Conservation (phyloP, 2,329 filamentous ascomycete genomes). For the Alternaria triticimaculans region DNA sequence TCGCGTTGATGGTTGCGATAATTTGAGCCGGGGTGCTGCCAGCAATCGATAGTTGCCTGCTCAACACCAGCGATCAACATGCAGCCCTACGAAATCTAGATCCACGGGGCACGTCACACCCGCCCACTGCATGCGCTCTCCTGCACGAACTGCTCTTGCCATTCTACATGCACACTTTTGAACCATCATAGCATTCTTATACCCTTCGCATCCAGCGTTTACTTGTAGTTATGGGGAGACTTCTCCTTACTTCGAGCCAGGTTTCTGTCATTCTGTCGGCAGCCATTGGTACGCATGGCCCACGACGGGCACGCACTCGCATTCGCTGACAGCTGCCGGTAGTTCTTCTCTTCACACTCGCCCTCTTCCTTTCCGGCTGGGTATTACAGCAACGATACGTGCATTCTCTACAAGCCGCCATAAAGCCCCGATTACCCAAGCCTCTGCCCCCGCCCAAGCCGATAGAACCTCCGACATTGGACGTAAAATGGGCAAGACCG, state of each 20-base stretch:
- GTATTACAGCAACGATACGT: conserved; percentile 86
- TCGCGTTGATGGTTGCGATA: conserved; percentile 15
- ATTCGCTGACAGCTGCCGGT: background rate
- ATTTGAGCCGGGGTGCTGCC: conserved; percentile 17
- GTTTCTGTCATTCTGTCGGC: conserved; percentile 72
- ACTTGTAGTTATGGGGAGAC: conserved; percentile 39
- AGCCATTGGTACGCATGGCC: conserved; percentile 63
- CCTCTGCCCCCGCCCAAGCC: conserved; percentile 45
- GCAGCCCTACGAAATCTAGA: conserved; percentile 24
- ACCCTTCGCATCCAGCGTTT: conserved; percentile 15
- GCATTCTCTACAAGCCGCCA: conserved; percentile 74
- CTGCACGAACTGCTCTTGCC: conserved; percentile 26
- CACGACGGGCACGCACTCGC: background rate
- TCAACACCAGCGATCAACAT: conserved; percentile 20
- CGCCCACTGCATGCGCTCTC: conserved; percentile 22
- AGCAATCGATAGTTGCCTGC: conserved; percentile 41
- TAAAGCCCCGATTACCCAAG: conserved; percentile 62
- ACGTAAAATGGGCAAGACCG: conserved; percentile 47
- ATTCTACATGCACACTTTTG: conserved; percentile 17
- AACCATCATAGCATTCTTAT: conserved; percentile 24
- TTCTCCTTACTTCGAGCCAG: conserved; percentile 73
- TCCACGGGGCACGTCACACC: conserved; percentile 38
- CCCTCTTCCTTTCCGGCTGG: conserved; percentile 89
- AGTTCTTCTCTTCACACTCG: conserved; percentile 77
- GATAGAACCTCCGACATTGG: conserved; percentile 43